phyloP scores from a whole-genome alignment of 2,329 filamentous ascomycete genomes.

The Endothia cerciana region DNA sequence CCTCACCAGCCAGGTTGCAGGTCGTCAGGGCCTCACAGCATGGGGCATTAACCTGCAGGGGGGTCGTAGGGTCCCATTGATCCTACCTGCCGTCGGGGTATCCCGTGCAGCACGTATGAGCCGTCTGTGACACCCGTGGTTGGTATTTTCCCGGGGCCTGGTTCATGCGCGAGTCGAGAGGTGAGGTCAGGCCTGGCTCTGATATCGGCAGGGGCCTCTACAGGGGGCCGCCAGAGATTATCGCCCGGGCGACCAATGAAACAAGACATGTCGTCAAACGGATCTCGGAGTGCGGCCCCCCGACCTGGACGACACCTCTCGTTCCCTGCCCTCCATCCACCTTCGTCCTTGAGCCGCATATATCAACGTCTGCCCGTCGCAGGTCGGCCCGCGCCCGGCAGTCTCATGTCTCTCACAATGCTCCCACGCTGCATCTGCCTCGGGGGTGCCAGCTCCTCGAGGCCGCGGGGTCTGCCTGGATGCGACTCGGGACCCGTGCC shows the following conservation, averaged over 20 bases:
- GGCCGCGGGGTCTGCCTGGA: background rate
- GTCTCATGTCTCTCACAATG: background rate
- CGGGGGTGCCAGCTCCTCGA: background rate
- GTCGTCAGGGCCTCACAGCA: background rate
- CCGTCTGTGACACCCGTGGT: background rate
- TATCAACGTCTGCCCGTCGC: slow-evolving; percentile 19
- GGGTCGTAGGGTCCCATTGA: background rate
- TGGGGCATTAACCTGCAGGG: background rate
- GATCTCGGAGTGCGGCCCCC: slow-evolving; percentile 24
- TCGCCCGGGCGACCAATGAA: slow-evolving; percentile 30
- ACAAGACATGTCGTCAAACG: slow-evolving; percentile 30
- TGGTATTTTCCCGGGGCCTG: slow-evolving; percentile 4
- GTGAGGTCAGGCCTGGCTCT: slow-evolving; percentile 27
- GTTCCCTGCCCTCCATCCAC: slow-evolving; percentile 7
- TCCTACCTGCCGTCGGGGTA: background rate
- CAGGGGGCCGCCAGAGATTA: slow-evolving; percentile 14
- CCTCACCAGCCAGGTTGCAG: no score
- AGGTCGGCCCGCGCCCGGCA: background rate
- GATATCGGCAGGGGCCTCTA: slow-evolving; percentile 33
- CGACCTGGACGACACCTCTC: slow-evolving; percentile 29
- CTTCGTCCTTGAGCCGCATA: slow-evolving; percentile 29
- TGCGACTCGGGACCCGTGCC: background rate
- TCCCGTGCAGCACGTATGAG: background rate
- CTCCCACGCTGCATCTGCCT: background rate
- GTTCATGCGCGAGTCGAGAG: slow-evolving; percentile 8